Conservation (phyloP, 2,329 filamentous ascomycete species). For the Xylaria digitata region DNA sequence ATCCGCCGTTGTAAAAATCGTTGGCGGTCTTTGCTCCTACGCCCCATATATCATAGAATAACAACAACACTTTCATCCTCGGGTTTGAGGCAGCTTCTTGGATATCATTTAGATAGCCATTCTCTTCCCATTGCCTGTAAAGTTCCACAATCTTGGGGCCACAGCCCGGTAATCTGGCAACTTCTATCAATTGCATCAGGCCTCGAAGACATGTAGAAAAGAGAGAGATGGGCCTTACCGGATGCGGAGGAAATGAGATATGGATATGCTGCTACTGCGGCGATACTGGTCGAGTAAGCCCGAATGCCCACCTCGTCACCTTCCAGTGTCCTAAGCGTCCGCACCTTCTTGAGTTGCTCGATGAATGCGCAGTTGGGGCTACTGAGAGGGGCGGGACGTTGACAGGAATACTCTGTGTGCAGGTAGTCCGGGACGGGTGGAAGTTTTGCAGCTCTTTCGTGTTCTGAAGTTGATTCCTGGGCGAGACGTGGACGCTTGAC, state of each 20-base stretch:
- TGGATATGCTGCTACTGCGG: constrained; percentile 85
- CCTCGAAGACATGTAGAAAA: constrained; percentile 51
- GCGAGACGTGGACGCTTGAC: constrained; percentile 59
- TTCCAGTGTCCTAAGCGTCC: constrained; percentile 74
- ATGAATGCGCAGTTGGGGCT: constrained; percentile 83
- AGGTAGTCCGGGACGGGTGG: constrained; percentile 77
- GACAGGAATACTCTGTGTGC: constrained; percentile 78
- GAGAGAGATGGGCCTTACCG: constrained; percentile 53
- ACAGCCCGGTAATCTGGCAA: constrained; percentile 78
- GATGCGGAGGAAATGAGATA: constrained; percentile 55
- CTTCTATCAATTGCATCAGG: constrained; percentile 52
- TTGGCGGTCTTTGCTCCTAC: constrained; percentile 84
- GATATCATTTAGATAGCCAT: constrained; percentile 71
- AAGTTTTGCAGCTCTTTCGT: constrained; percentile 68
- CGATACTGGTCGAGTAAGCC: constrained; percentile 89
- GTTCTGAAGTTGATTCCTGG: constrained; percentile 80
- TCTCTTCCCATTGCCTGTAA: constrained; percentile 77
- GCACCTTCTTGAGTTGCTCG: constrained; percentile 77
- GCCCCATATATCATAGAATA: constrained; percentile 92
- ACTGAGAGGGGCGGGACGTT: constrained; percentile 76
- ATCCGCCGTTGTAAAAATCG: constrained; percentile 83
- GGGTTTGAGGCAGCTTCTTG: constrained; percentile 72
- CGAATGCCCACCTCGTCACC: constrained; percentile 83
- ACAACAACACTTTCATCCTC: constrained; percentile 70
- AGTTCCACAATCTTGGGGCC: constrained; percentile 81